A percentile compares a stretch with the other conserved stretches of the same genome.
These are phyloP conservation scores for Westerdykella aurantiaca DNA, from an alignment of 2,329 filamentous ascomycete species.

Conservation along the genomic window DNA sequence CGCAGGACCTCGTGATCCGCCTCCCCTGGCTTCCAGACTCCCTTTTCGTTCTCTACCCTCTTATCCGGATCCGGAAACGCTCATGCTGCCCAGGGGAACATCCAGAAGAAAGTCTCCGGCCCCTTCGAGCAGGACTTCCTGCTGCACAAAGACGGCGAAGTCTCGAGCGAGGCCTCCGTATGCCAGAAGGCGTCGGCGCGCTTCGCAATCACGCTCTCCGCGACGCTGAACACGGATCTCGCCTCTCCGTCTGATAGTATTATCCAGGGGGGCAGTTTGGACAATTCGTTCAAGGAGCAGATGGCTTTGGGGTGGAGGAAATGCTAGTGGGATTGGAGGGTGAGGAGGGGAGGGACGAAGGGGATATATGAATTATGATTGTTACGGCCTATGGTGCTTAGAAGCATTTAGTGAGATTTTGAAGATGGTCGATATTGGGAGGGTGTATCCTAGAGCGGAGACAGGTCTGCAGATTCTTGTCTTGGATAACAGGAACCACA, in stretches of 20 bases:
- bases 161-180: constrained; percentile 14
- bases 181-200: constrained; percentile 21
- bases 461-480: too few species aligned
- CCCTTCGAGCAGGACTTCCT: constrained; percentile 20
- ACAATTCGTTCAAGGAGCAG: constrained; percentile 16
- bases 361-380: too few species aligned
- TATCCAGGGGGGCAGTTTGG: constrained; percentile 12
- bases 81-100: constrained; percentile 13
- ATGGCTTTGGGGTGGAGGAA: constrained; percentile 22
- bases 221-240: constrained; percentile 9
- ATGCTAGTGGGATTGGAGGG: constrained; percentile 6
- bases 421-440: too few species aligned
- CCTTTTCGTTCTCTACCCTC: neutral
- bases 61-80: neutral
- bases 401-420: too few species aligned
- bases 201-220: constrained; percentile 20
- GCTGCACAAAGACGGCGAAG: constrained; percentile 21
- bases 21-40: neutral
- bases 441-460: too few species aligned
- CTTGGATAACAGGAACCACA: too few species aligned
- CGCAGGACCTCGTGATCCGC: too few species aligned
- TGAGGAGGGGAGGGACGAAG: too few species aligned
- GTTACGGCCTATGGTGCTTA: too few species aligned
- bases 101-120: constrained; percentile 18
- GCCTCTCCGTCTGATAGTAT: constrained; percentile 7